phyloP scores from a whole-genome alignment of 2,329 filamentous ascomycete genomes.

The Colletotrichum cordylinicola region DNA sequence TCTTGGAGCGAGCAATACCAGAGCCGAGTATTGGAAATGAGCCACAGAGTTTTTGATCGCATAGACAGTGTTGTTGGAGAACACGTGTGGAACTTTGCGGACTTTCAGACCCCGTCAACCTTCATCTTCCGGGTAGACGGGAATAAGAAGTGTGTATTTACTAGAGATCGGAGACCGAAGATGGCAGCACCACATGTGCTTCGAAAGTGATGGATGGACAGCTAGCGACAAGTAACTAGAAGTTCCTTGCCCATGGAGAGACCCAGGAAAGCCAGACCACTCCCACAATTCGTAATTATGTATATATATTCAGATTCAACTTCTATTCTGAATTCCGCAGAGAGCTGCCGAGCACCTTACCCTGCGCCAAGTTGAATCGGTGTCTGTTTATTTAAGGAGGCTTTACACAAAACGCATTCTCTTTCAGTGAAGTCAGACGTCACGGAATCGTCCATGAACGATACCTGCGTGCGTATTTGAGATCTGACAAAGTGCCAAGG shows the following conservation, averaged over 20 bases:
- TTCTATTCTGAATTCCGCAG: background rate
- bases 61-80: slow-evolving; percentile 32
- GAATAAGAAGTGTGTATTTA: slow-evolving; percentile 31
- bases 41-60: slow-evolving; percentile 32
- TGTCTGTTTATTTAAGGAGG: background rate
- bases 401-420: background rate
- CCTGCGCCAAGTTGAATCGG: accelerated
- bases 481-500: background rate
- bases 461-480: background rate
- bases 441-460: too few relatives aligned
- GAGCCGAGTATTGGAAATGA: slow-evolving; percentile 29
- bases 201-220: slow-evolving; percentile 19
- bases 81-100: slow-evolving; percentile 31
- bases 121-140: slow-evolving; percentile 26
- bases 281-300: background rate
- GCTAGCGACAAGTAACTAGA: background rate
- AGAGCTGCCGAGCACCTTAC: background rate
- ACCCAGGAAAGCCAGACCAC: too few relatives aligned
- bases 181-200: slow-evolving; percentile 18
- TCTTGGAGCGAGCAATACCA: slow-evolving; percentile 36
- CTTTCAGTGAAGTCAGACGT: accelerated
- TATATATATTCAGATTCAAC: background rate
- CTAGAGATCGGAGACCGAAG: slow-evolving; percentile 28
- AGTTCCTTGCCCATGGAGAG: too few relatives aligned
- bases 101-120: slow-evolving; percentile 25